Evolutionary conservation across 2,329 filamentous ascomycete genomes (phyloP).

Genomic region (Didymella exigua): DNA sequence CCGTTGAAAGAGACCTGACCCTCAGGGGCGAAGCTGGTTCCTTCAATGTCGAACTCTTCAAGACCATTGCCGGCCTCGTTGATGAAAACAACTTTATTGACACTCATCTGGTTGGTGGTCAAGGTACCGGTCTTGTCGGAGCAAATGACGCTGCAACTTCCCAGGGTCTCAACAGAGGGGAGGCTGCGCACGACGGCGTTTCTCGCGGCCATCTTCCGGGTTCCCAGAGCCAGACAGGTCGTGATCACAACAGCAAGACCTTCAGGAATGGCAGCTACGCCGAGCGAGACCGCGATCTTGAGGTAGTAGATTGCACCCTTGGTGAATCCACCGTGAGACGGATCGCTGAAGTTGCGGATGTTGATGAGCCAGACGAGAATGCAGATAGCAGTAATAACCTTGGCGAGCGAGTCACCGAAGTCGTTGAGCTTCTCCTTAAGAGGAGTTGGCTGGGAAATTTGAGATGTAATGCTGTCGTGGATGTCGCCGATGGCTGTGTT

Average conservation of each 20-base stretch:
- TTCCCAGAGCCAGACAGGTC: conserved; percentile 95
- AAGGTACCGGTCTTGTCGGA: conserved; percentile 98
- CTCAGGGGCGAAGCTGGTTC: conserved; percentile 87
- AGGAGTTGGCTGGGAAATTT: conserved; percentile 96
- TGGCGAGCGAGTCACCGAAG: conserved; percentile 93
- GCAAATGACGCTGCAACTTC: conserved; percentile 99
- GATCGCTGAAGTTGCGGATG: conserved; percentile 94
- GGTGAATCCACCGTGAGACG: conserved; percentile 87
- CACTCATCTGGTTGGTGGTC: conserved; percentile 99
- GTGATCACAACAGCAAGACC: conserved; percentile 98
- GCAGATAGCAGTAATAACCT: conserved; percentile 98
- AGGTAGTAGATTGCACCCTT: conserved; percentile 99
- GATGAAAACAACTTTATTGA: conserved; percentile 88
- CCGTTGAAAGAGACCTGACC: conserved; percentile 74
- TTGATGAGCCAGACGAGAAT: conserved; percentile 98
- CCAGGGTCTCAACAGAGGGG: conserved; percentile 95
- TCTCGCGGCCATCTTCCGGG: conserved; percentile 97
- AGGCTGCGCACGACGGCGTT: conserved; percentile 96
- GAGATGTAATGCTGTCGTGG: conserved; percentile 96
- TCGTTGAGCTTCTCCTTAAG: conserved; percentile 99
- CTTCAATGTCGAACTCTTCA: conserved; percentile 87
- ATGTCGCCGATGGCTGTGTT: conserved; percentile 97
- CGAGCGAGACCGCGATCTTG: conserved; percentile 97
- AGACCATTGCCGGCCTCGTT: conserved; percentile 73
- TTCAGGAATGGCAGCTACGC: conserved; percentile 96